These are phyloP conservation scores for Scleroderma bovista DNA, from an alignment of 768 basidiomycete species.

Conservation along the genomic window DNA sequence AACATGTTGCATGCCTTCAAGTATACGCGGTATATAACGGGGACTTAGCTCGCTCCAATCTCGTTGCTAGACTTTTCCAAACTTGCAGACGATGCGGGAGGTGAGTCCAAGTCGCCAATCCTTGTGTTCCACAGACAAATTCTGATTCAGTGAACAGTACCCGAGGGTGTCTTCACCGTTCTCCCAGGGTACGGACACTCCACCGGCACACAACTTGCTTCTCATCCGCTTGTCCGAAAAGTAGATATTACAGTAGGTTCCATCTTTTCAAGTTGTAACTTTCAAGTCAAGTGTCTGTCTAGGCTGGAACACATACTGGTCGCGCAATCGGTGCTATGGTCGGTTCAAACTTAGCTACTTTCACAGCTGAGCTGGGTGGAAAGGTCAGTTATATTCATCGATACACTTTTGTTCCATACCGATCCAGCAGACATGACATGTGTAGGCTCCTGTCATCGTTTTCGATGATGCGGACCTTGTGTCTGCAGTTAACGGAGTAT, in stretches of 20 bases:
- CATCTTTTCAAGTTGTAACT: not conserved
- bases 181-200: constrained; percentile 66
- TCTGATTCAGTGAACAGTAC: constrained; percentile 46
- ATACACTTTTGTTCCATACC: not conserved
- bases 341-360: constrained; percentile 67
- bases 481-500: constrained; percentile 76
- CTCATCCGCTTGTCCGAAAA: constrained; percentile 64
- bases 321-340: constrained; percentile 68
- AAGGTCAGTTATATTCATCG: constrained; percentile 43
- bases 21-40: not conserved
- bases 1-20: not conserved
- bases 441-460: constrained; percentile 71
- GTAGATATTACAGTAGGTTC: constrained; percentile 74
- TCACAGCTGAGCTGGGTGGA: constrained; percentile 82
- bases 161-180: constrained; percentile 64
- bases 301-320: constrained; percentile 80
- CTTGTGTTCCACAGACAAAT: not conserved
- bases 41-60: constrained; percentile 61
- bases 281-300: not conserved
- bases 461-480: constrained; percentile 73
- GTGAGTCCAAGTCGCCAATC: constrained; percentile 33
- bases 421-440: constrained; percentile 4
- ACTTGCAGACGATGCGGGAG: constrained; percentile 58
- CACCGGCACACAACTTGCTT: constrained; percentile 60
- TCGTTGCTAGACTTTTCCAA: constrained; percentile 73